A percentile compares a stretch with the other conserved stretches of the same genome.
These are phyloP conservation scores for Priceomyces melissophilus DNA, from an alignment of 805 yeast species.

Conservation along the genomic window DNA sequence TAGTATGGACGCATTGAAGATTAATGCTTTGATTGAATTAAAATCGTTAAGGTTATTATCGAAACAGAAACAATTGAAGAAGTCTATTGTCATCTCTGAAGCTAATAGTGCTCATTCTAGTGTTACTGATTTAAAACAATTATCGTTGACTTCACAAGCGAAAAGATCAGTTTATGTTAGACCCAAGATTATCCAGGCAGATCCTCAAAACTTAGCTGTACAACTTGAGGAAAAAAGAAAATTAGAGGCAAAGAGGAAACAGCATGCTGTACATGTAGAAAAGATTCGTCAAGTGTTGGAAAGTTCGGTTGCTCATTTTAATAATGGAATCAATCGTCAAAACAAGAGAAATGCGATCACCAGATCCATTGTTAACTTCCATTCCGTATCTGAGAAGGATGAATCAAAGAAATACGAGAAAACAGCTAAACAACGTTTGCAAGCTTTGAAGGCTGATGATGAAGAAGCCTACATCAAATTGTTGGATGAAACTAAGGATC, in stretches of 20 bases:
- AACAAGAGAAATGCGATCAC: conserved; percentile 22
- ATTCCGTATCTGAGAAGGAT: conserved; percentile 62
- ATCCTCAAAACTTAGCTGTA: conserved; percentile 72
- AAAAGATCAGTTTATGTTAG: conserved; percentile 66
- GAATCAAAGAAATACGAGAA: conserved; percentile 72
- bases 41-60: conserved; percentile 63
- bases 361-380: conserved; percentile 45
- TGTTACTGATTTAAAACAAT: conserved; percentile 47
- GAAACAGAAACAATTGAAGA: conserved; percentile 68
- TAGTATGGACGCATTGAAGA: conserved; percentile 50
- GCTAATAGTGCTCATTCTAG: conserved; percentile 56
- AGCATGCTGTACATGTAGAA: conserved; percentile 48
- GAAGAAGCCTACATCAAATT: conserved; percentile 84
- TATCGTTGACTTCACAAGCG: conserved; percentile 60
- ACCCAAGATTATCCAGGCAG: conserved; percentile 66
- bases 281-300: conserved; percentile 39
- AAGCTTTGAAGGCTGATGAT: conserved; percentile 81
- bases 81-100: conserved; percentile 50
- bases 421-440: conserved; percentile 84
- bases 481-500: conserved; percentile 82
- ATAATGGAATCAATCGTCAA: conserved; percentile 17
- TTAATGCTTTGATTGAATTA: conserved; percentile 66
- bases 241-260: conserved; percentile 49
- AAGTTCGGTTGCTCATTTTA: conserved; percentile 21
- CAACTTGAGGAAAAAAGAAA: conserved; percentile 71